Percentiles rank a stretch among this genome's conserved stretches.
Conservation (phyloP, 2,329 filamentous ascomycete species). For the Fusarium zealandicum region DNA sequence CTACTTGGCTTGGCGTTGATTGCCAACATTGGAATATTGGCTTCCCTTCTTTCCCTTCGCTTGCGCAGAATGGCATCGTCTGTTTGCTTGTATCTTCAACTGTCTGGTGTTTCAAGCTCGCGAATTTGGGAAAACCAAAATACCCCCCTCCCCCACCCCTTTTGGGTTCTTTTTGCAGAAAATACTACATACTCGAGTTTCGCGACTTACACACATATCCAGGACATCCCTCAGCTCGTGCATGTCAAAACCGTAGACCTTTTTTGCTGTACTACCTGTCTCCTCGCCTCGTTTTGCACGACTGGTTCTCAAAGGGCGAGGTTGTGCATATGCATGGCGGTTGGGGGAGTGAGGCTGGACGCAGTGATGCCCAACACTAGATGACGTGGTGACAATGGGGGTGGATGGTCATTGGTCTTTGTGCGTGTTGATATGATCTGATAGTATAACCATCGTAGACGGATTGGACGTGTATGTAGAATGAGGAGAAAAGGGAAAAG, state of each 20-base stretch:
- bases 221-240: slow-evolving; percentile 10
- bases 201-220: slow-evolving; percentile 24
- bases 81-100: background rate
- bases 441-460: background rate
- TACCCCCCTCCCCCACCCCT: slow-evolving; percentile 20
- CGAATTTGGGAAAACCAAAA: slow-evolving; percentile 30
- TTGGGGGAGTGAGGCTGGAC: slow-evolving; percentile 17
- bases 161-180: slow-evolving; percentile 15
- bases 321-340: slow-evolving; percentile 18
- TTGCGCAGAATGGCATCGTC: background rate
- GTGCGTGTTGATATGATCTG: slow-evolving; percentile 8
- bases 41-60: slow-evolving; percentile 7
- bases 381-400: slow-evolving; percentile 22
- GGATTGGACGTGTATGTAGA: background rate
- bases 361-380: slow-evolving; percentile 40
- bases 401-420: background rate
- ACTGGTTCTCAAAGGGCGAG: slow-evolving; percentile 29
- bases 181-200: slow-evolving; percentile 29
- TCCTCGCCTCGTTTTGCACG: slow-evolving; percentile 21
- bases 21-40: slow-evolving; percentile 15
- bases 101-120: slow-evolving; percentile 31
- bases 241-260: slow-evolving; percentile 5
- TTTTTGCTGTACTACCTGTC: slow-evolving; percentile 2
- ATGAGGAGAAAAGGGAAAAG: slow-evolving; percentile 10
- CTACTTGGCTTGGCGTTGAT: slow-evolving; percentile 36